Evolutionary conservation across 441 rosid genomes (phyloP).

Genomic region (Adansonia grandidieri): DNA sequence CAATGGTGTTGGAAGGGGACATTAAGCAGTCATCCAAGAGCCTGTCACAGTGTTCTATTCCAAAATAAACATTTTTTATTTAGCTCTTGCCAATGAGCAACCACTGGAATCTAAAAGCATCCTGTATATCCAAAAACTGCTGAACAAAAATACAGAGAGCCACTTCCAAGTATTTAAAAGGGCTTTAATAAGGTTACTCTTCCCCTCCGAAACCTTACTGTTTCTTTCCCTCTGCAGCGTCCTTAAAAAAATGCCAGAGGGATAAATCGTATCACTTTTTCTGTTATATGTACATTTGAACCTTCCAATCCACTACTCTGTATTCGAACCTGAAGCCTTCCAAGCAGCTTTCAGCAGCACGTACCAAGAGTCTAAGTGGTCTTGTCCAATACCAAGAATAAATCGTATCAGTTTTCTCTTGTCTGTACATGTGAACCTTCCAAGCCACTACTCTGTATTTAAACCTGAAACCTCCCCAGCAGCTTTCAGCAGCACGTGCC

Average conservation of each 20-base stretch:
- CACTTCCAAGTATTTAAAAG: neutral
- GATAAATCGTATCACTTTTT: neutral
- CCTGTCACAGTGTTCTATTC: neutral
- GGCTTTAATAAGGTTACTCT: neutral
- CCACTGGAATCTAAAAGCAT: neutral
- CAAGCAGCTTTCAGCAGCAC: neutral
- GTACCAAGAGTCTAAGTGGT: neutral
- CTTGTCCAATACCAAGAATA: neutral
- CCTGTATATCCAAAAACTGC: neutral
- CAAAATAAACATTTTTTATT: neutral
- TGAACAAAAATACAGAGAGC: conserved; percentile 10
- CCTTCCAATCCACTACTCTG: neutral
- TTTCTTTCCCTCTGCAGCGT: too few species aligned
- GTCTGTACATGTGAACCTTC: neutral
- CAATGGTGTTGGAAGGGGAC: neutral
- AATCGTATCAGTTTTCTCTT: neutral
- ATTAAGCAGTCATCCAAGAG: neutral
- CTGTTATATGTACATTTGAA: neutral
- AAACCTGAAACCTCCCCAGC: neutral
- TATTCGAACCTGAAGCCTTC: neutral
- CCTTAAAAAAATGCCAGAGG: neutral
- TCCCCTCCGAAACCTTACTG: neutral
- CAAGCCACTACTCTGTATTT: neutral
- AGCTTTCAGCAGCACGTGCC: neutral
- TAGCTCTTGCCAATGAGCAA: neutral